Evolutionary conservation across 2,329 filamentous ascomycete species (phyloP).

Genomic region (Furcasterigmium furcatum): DNA sequence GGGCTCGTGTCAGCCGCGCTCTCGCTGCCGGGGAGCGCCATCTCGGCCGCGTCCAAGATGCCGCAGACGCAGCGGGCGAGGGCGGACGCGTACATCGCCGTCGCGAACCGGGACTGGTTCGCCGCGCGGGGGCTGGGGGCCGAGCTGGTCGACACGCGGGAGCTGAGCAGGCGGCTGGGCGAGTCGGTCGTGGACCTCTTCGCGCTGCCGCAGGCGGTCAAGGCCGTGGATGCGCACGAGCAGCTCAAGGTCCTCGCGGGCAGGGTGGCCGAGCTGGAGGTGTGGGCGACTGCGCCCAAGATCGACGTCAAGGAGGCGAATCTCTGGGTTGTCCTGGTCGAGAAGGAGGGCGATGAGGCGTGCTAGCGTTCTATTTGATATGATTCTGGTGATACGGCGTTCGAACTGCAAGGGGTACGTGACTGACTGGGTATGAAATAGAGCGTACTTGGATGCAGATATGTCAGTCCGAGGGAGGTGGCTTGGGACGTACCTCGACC

Average conservation of each 20-base stretch:
- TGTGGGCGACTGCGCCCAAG: slow-evolving; percentile 5
- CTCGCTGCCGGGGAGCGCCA: slow-evolving; percentile 27
- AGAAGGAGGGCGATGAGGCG: slow-evolving; percentile 1
- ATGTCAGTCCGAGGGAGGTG: no score
- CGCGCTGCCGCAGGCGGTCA: slow-evolving; percentile 25
- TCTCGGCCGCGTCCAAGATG: slow-evolving; percentile 28
- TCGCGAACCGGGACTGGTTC: slow-evolving; percentile 42
- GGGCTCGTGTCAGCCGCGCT: slow-evolving; percentile 29
- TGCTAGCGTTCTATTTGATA: no score
- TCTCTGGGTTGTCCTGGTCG: slow-evolving; percentile 30
- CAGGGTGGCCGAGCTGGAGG: slow-evolving; percentile 24
- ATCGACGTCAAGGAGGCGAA: slow-evolving; percentile 17
- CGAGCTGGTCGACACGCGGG: slow-evolving; percentile 25
- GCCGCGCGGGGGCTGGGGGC: slow-evolving; percentile 32
- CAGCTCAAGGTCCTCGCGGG: slow-evolving; percentile 13
- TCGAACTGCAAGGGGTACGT: no score
- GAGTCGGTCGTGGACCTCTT: slow-evolving; percentile 33
- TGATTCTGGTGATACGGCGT: no score
- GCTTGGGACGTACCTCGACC: no score
- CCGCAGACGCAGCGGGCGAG: slow-evolving; percentile 38
- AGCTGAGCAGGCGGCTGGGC: slow-evolving; percentile 21
- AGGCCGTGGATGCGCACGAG: slow-evolving; percentile 8
- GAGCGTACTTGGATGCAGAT: no score
- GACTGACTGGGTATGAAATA: no score
- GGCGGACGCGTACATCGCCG: slow-evolving; percentile 34